phyloP scores from a whole-genome alignment of 2,329 filamentous ascomycete species.

The Aspergillus amoenus region DNA sequence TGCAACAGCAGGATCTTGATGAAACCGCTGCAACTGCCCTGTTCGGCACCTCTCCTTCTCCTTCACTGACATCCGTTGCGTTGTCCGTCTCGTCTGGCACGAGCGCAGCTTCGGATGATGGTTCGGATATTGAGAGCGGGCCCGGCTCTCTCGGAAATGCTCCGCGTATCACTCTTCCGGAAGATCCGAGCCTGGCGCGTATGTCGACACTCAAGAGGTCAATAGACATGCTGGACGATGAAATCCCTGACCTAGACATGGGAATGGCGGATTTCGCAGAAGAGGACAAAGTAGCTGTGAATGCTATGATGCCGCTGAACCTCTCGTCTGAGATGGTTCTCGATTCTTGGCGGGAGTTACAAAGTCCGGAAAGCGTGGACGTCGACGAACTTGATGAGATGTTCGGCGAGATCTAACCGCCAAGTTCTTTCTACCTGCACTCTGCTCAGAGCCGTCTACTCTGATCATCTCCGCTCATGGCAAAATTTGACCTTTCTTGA shows the following conservation, averaged over 20 bases:
- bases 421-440: background rate
- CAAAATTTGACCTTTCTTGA: background rate
- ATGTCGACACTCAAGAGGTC: conserved; percentile 39
- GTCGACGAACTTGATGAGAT: conserved; percentile 90
- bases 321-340: conserved; percentile 41
- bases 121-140: conserved; percentile 26
- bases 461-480: conserved; percentile 11
- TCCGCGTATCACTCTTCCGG: conserved; percentile 33
- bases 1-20: conserved; percentile 30
- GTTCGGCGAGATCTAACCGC: conserved; percentile 67
- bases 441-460: background rate
- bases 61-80: conserved; percentile 41
- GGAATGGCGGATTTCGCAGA: conserved; percentile 37
- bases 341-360: conserved; percentile 60
- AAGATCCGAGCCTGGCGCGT: conserved; percentile 25
- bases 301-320: conserved; percentile 23
- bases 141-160: conserved; percentile 19
- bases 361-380: conserved; percentile 83
- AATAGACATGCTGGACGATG: conserved; percentile 42
- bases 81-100: conserved; percentile 44
- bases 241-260: conserved; percentile 34
- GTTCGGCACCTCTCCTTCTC: conserved; percentile 44
- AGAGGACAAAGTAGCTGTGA: conserved; percentile 47
- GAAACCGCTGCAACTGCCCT: conserved; percentile 36
- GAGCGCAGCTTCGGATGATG: conserved; percentile 36